Percentiles rank a stretch among this genome's conserved stretches.
These are phyloP conservation scores for Suillus sp. DNA, from an alignment of 768 basidiomycete genomes.

Conservation along the genomic window DNA sequence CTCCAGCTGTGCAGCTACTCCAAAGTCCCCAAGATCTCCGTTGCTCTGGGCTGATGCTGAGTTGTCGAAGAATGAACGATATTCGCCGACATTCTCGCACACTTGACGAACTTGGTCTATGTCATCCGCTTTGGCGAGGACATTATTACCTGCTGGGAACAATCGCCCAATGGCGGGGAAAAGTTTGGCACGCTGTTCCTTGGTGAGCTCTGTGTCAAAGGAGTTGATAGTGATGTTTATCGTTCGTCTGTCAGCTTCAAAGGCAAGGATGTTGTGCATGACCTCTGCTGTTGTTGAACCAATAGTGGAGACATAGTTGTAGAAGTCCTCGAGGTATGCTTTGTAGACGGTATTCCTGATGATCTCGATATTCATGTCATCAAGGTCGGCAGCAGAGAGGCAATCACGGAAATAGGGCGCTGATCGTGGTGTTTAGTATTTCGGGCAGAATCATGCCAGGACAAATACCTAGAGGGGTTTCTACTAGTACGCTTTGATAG, in stretches of 20 bases:
- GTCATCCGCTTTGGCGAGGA: conserved; percentile 91
- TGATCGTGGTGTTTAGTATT: conserved; percentile 20
- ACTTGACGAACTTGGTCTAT: conserved; percentile 88
- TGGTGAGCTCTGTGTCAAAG: conserved; percentile 91
- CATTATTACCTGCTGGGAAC: conserved; percentile 95
- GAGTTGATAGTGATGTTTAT: conserved; percentile 99
- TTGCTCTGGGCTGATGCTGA: conserved; percentile 36
- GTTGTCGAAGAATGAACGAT: conserved; percentile 85
- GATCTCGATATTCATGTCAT: conserved; percentile 99
- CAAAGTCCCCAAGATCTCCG: conserved; percentile 44
- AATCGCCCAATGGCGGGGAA: conserved; percentile 94
- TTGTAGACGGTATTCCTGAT: conserved; percentile 99
- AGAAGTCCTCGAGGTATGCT: conserved; percentile 97
- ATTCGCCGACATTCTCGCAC: conserved; percentile 88
- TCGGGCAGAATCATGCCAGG: conserved; percentile 7
- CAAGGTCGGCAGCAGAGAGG: conserved; percentile 91
- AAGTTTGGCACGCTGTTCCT: conserved; percentile 91
- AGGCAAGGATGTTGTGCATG: conserved; percentile 89
- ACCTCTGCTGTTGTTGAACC: conserved; percentile 87
- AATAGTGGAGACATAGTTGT: conserved; percentile 76
- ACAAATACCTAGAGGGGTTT: conserved; percentile 89
- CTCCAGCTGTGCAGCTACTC: conserved; percentile 72
- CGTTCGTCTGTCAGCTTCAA: conserved; percentile 95
- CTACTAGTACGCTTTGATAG: conserved; percentile 94
- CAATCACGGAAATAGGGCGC: conserved; percentile 98